These are phyloP conservation scores for Jaapia argillacea DNA, from an alignment of 768 basidiomycete species.

Conservation along the genomic window DNA sequence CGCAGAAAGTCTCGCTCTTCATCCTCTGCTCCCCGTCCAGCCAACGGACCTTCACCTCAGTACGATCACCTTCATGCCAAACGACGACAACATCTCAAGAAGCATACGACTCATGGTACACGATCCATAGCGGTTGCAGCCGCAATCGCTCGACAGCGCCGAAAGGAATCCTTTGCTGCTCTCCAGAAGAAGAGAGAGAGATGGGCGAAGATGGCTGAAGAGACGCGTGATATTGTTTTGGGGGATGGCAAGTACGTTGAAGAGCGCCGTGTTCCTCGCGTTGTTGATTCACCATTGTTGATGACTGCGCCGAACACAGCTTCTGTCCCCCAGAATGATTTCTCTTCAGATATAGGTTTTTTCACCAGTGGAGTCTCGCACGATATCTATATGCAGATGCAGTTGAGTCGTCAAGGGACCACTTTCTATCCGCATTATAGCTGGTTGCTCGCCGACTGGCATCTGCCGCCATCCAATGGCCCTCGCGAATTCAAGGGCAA, in stretches of 20 bases:
- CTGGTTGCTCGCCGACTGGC: slow-evolving; percentile 24
- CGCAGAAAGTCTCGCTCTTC: no score
- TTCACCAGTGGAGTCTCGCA: slow-evolving; percentile 13
- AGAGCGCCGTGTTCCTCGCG: slow-evolving; percentile 15
- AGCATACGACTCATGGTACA: no score
- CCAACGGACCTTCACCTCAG: no score
- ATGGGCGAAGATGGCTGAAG: slow-evolving; percentile 24
- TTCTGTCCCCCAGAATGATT: not conserved
- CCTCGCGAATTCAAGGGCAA: slow-evolving; percentile 3
- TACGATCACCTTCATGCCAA: no score
- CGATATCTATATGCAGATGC: slow-evolving; percentile 25
- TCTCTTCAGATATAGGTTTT: not conserved
- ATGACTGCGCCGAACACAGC: not conserved
- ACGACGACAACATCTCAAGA: no score
- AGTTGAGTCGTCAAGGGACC: slow-evolving; percentile 26
- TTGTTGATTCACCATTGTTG: slow-evolving; percentile 6
- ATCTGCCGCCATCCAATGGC: slow-evolving; percentile 6
- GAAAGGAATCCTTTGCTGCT: slow-evolving; percentile 1
- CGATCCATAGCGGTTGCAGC: slow-evolving; percentile 12
- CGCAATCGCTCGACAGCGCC: no score
- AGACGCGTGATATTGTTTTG: slow-evolving; percentile 26
- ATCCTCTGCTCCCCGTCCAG: no score
- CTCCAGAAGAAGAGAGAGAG: slow-evolving; percentile 10
- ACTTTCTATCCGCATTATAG: slow-evolving; percentile 30
- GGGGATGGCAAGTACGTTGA: slow-evolving; percentile 31